Conservation (phyloP, 805 yeast species). For the Saccharomycopsis javanensis region DNA sequence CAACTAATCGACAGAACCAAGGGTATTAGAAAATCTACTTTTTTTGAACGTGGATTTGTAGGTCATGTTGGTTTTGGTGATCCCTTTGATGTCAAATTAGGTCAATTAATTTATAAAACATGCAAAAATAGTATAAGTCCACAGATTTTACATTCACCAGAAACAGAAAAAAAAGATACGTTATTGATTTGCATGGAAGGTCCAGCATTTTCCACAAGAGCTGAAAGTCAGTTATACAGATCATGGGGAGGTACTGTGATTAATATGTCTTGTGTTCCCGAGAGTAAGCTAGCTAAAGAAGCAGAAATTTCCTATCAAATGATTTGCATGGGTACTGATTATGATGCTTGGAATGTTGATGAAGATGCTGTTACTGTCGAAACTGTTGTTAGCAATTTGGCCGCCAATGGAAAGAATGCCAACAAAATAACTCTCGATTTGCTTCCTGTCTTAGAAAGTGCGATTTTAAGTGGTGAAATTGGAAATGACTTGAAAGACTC, state of each 20-base stretch:
- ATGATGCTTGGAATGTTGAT: constrained; percentile 95
- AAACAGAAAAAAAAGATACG: constrained; percentile 59
- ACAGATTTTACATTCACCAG: constrained; percentile 49
- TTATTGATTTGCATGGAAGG: constrained; percentile 98
- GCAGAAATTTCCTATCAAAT: constrained; percentile 96
- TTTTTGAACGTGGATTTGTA: constrained; percentile 85
- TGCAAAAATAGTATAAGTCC: constrained; percentile 32
- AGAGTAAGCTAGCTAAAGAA: constrained; percentile 91
- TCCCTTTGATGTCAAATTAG: constrained; percentile 77
- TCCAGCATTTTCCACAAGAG: constrained; percentile 94
- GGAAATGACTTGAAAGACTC: constrained; percentile 67
- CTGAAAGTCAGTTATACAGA: constrained; percentile 81
- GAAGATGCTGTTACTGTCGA: constrained; percentile 98
- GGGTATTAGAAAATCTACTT: constrained; percentile 84
- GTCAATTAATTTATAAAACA: constrained; percentile 52
- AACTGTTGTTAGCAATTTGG: constrained; percentile 83
- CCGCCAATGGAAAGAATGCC: constrained; percentile 83
- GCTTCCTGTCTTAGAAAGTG: constrained; percentile 56
- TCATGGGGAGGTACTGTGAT: constrained; percentile 91
- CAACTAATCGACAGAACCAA: constrained; percentile 96
- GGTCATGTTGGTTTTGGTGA: constrained; percentile 98
- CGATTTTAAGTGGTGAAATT: constrained; percentile 46
- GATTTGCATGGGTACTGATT: constrained; percentile 98
- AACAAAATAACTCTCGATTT: constrained; percentile 62
- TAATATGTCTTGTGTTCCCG: constrained; percentile 97